These are phyloP conservation scores for Cystobasidium tubakii DNA, from an alignment of 768 basidiomycete species.

Conservation along the genomic window DNA sequence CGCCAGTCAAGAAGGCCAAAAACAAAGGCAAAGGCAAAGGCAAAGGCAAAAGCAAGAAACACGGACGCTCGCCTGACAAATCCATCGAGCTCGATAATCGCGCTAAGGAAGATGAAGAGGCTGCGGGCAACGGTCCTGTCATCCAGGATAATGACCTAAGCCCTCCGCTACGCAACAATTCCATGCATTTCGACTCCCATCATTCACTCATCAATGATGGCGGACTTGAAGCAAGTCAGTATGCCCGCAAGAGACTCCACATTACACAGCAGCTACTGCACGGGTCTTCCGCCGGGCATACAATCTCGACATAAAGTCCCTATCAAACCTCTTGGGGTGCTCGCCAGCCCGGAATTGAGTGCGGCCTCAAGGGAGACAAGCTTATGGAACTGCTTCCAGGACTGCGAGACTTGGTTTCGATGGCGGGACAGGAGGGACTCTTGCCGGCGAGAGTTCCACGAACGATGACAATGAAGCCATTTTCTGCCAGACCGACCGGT, in stretches of 20 bases:
- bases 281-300: background rate
- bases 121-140: background rate
- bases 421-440: background rate
- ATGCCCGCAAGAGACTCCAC: background rate
- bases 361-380: background rate
- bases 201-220: background rate
- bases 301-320: background rate
- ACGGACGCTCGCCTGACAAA: background rate
- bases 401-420: background rate
- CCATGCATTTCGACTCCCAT: background rate
- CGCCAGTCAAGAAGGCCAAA: conserved; percentile 8
- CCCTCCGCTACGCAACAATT: background rate
- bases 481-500: background rate
- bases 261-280: background rate
- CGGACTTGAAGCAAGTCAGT: background rate
- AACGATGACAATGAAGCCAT: background rate
- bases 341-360: background rate
- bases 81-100: background rate
- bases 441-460: background rate
- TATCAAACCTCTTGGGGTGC: background rate
- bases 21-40: background rate
- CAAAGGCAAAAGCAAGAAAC: background rate
- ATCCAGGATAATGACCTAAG: background rate
- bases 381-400: background rate
- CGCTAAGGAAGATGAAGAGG: background rate